phyloP scores from a whole-genome alignment of 1,284 basidiomycete species.

The Sporisorium scitamineum region DNA sequence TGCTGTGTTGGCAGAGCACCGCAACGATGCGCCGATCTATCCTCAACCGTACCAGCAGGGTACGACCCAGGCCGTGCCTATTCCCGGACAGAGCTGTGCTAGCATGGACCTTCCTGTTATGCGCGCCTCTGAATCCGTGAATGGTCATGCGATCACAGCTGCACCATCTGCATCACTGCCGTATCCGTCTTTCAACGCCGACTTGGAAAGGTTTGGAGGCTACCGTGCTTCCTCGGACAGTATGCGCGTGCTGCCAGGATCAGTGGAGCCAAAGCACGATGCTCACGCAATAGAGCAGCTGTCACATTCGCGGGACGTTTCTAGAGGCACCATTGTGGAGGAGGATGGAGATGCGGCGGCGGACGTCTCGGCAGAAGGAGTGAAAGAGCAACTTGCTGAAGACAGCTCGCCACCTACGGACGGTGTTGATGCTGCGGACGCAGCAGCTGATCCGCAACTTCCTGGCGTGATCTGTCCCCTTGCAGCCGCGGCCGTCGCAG shows the following conservation, averaged over 20 bases:
- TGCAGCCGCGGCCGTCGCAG: conserved; percentile 18
- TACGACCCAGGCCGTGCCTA: conserved; percentile 16
- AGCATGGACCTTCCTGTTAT: not conserved
- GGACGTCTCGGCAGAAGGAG: conserved; percentile 11
- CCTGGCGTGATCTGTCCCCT: conserved; percentile 28
- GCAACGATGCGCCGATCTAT: not conserved
- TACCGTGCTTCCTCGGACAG: conserved; percentile 41
- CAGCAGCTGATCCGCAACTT: conserved; percentile 20
- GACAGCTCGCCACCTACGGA: not conserved
- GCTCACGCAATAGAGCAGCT: not conserved
- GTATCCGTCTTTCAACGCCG: conserved; percentile 34
- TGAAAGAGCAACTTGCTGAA: conserved; percentile 11
- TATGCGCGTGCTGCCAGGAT: conserved; percentile 48
- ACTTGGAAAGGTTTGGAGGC: conserved; percentile 38
- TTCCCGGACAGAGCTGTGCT: conserved; percentile 8
- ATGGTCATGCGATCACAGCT: not conserved
- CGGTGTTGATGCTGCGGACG: not conserved
- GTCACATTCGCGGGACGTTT: conserved; percentile 16
- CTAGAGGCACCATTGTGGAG: conserved; percentile 7
- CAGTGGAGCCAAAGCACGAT: conserved; percentile 30
- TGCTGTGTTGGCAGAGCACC: not conserved
- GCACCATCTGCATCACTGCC: conserved; percentile 13
- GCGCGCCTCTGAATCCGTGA: not conserved
- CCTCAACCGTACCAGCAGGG: conserved; percentile 8
- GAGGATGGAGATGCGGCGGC: conserved; percentile 6